These are phyloP conservation scores for Podospora sp. DNA, from an alignment of 495 filamentous ascomycete genomes.

Conservation along the genomic window DNA sequence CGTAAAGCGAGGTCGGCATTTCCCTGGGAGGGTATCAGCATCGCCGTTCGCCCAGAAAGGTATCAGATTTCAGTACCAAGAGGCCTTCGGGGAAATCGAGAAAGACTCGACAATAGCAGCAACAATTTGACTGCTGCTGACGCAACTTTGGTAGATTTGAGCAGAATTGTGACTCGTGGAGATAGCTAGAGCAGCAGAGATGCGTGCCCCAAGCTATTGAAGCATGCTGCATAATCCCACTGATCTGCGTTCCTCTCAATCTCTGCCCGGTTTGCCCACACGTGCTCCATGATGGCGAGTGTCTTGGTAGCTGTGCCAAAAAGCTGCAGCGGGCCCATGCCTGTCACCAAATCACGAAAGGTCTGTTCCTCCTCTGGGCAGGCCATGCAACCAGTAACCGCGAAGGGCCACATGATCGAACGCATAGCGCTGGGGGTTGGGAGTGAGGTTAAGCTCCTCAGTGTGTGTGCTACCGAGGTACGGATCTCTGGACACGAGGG, in stretches of 20 bases:
- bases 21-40: neutral
- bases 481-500: constrained; percentile 45
- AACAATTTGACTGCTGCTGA: neutral
- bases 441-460: constrained; percentile 39
- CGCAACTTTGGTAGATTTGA: neutral
- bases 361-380: constrained; percentile 43
- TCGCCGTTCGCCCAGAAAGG: neutral
- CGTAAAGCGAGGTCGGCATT: neutral
- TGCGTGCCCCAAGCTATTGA: constrained; percentile 40
- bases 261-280: constrained; percentile 46
- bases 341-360: constrained; percentile 43
- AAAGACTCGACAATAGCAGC: neutral
- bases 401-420: constrained; percentile 55
- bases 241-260: constrained; percentile 33
- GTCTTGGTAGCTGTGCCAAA: constrained; percentile 53
- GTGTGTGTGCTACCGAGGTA: constrained; percentile 37
- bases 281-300: constrained; percentile 54
- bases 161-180: neutral
- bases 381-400: constrained; percentile 56
- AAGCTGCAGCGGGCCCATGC: constrained; percentile 42
- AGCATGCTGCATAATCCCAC: constrained; percentile 46
- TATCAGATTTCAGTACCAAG: neutral
- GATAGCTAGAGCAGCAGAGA: constrained; percentile 42
- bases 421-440: constrained; percentile 35
- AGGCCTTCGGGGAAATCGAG: neutral